Evolutionary conservation across 257 asterid species (phyloP), one percentile per base, ranked within the genome.

Genomic region (Solanum medicagineum): DNA sequence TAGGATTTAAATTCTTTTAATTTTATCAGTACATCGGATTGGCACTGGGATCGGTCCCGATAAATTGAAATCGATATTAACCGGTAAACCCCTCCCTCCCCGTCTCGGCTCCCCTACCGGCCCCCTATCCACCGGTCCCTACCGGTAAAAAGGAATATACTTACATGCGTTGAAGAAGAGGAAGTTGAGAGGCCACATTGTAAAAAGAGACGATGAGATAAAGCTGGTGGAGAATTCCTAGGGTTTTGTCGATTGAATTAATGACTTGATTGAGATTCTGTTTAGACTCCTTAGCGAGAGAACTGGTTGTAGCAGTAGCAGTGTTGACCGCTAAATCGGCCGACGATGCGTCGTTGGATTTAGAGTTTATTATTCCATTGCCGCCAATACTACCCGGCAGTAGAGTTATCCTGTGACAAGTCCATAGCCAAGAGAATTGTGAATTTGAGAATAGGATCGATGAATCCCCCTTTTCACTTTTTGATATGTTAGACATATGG

Each of bases 201-300:
- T 87, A 92, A 75, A 94, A 90, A 86, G 97, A 94, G 60, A 93
- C 4, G 36, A 1, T 32, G 36, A 32, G 36, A 32, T 32, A 32
- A 83, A 92, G 94, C 90, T 92, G 94, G 88, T 93, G 94, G 69
- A 94, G 92, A 73, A 90, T 81, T 57, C 95, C 98, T 9, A 96
- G 91, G 56, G 93, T 95, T 92, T 95, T 95, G 86, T 95, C 94
- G 36, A 92, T 88, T 1, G 98, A 94, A 88, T 90, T 90, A 8
- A 90, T 95, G 44, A 90, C 93, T 86, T 94, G 95, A 71, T 85
- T 85, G 66, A 92, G 86, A 85, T 96, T 92, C 69, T 91, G 93
- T 15, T 93, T 94, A 9, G 93, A 90, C 4, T 32, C 4, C 36
- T 2, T 32, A 32, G 36, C 36, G 36, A 32, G 36, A 32, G 36